These are phyloP conservation scores for Fusarium virguliforme DNA, from an alignment of 2,329 filamentous ascomycete genomes.

Conservation along the genomic window DNA sequence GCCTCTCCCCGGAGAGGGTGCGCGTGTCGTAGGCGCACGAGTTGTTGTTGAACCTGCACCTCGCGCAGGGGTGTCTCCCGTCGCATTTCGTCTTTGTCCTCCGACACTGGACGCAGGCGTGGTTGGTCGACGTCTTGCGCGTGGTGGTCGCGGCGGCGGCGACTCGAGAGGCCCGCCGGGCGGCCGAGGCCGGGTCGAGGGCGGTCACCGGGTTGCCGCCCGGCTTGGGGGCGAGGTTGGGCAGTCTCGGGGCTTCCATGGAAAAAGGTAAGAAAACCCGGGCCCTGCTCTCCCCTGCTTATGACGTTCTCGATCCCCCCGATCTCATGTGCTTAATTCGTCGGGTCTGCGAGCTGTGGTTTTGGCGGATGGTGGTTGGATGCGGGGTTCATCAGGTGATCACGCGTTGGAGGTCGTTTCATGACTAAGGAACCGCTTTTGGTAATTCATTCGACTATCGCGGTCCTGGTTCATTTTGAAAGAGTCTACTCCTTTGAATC, in stretches of 20 bases:
- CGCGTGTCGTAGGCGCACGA: constrained; percentile 27
- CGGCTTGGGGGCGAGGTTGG: constrained; percentile 25
- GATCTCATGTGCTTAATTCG: constrained; percentile 1
- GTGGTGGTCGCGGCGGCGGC: not conserved
- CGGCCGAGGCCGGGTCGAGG: not conserved
- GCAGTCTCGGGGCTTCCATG: constrained; percentile 26
- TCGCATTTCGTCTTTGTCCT: constrained; percentile 37
- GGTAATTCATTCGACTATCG: not conserved
- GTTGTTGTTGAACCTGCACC: constrained; percentile 19
- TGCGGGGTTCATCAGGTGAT: constrained; percentile 16
- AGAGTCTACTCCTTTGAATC: not conserved
- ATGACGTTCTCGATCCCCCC: constrained; percentile 34
- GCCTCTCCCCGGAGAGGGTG: constrained; percentile 26
- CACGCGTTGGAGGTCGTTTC: not conserved
- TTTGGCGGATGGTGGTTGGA: not conserved
- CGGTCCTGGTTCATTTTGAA: not conserved
- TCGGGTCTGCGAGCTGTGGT: not conserved
- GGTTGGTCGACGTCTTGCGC: constrained; percentile 25
- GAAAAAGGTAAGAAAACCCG: too few relatives aligned
- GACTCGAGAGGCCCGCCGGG: not conserved
- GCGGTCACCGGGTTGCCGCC: not conserved
- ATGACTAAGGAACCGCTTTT: constrained; percentile 1
- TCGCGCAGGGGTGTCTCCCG: constrained; percentile 19
- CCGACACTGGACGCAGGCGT: constrained; percentile 26
- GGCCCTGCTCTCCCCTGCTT: not conserved